Percentiles rank a stretch among this genome's conserved stretches.
Evolutionary conservation across 345 rosid species (phyloP).

Genomic region (Psidium guajava): DNA sequence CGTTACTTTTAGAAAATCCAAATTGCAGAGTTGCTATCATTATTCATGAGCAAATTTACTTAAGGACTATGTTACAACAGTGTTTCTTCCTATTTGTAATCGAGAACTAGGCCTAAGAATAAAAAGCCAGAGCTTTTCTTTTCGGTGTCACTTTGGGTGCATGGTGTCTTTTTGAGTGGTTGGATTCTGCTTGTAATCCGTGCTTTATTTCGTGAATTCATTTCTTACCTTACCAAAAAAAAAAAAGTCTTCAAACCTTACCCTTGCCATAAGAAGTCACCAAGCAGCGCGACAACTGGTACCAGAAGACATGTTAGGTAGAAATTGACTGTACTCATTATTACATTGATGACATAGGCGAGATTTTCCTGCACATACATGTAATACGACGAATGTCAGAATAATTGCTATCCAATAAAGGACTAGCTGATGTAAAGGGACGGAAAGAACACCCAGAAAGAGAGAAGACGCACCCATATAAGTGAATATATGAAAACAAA

Average conservation of each 20-base stretch:
- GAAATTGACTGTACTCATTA: conserved; percentile 84
- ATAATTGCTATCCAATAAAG: neutral
- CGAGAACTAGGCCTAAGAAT: neutral
- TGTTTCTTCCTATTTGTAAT: neutral
- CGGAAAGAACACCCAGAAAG: conserved; percentile 7
- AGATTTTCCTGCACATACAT: conserved; percentile 59
- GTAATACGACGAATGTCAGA: conserved; percentile 2
- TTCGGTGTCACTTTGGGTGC: neutral
- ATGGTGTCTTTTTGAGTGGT: too few relatives aligned
- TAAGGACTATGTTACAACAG: neutral
- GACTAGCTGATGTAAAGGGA: neutral
- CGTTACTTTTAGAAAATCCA: neutral
- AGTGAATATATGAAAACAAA: conserved; percentile 70
- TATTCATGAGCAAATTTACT: neutral
- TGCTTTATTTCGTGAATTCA: too few relatives aligned
- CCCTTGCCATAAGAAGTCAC: conserved; percentile 89
- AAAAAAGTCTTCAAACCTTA: conserved; percentile 13
- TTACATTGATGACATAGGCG: conserved; percentile 57
- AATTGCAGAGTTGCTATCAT: neutral
- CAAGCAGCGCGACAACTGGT: conserved; percentile 75
- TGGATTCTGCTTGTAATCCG: too few relatives aligned
- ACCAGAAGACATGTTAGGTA: conserved; percentile 64
- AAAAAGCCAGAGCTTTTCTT: neutral
- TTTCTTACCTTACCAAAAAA: too few relatives aligned
- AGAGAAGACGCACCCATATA: conserved; percentile 23